Evolutionary conservation across 306 rosid species (phyloP).

Genomic region (Fagus crenata): DNA sequence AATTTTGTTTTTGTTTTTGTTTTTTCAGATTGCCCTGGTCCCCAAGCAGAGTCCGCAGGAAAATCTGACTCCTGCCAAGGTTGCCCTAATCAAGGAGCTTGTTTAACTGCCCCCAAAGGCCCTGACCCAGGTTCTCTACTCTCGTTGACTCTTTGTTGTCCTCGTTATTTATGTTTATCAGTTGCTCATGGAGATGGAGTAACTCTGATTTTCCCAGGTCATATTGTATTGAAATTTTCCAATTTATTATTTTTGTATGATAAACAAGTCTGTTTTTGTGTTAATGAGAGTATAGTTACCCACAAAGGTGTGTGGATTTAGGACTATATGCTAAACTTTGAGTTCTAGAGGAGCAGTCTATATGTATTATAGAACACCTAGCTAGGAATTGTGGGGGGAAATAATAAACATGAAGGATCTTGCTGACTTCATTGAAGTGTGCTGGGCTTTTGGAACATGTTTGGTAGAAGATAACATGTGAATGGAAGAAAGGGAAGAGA

Average conservation of each 20-base stretch:
- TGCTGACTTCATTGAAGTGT: too few relatives aligned
- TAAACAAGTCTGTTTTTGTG: neutral
- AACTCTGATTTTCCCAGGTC: too few relatives aligned
- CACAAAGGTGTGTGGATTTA: too few relatives aligned
- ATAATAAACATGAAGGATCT: neutral
- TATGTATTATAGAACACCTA: neutral
- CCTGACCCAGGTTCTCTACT: conserved; percentile 76
- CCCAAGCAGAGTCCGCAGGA: conserved; percentile 83
- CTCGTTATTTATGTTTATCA: too few relatives aligned
- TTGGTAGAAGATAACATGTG: too few relatives aligned
- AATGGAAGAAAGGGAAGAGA: too few relatives aligned
- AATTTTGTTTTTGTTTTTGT: neutral
- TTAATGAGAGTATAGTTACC: neutral
- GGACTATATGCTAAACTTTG: neutral
- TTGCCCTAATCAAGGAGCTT: conserved; percentile 82
- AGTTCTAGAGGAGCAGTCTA: neutral
- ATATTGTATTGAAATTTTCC: neutral
- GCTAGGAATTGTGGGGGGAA: neutral
- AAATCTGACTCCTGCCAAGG: conserved; percentile 80
- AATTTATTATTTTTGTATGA: neutral
- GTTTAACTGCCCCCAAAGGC: conserved; percentile 92
- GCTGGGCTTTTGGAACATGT: too few relatives aligned
- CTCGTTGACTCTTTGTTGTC: neutral
- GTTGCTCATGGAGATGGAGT: too few relatives aligned
- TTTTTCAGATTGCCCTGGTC: conserved; percentile 83